Evolutionary conservation across 2,329 filamentous ascomycete genomes (phyloP), one percentile per base, ranked within the genome.

Genomic region (Xylariaceae sp.): DNA sequence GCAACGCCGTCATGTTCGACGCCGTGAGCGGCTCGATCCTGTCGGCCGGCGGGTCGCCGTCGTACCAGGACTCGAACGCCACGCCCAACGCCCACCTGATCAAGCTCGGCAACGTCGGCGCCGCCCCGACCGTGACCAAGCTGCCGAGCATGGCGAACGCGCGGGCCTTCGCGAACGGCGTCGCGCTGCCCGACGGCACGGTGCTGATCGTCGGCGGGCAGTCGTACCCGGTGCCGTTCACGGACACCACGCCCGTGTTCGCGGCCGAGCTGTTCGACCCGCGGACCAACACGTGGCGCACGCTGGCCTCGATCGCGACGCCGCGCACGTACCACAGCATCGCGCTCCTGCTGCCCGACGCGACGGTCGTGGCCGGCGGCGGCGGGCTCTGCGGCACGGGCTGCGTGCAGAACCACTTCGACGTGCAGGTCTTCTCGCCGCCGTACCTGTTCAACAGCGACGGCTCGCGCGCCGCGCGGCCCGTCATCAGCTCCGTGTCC

Each of bases 1-100:
- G 79, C 8, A 75, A 72, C 44, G 75, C 75, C 4, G 72, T 78
- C 50, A 81, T 83, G 78, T 82, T 77, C 58, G 80, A 83, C 59
- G 78, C 79, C 37, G 65, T 69, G 0, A 64, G 61, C 4, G 80
- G 80, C 21, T 78, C 79, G 61, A 81, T 83, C 21, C 69, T 82
- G 6, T 75, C 77, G 0, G 67, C 73, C 6, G 80, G 81, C 32
- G 81, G 80, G 8, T 70, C 75, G 1, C 66, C 72, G 0, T 65
- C 70, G 35, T 82, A 81, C 60, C 66, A 73, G 21, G 59, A 72
- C 46, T 70, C 68, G 8, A 42, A 62, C 8, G 74, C 74, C 1
- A 74, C 74, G 1, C 65, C 61, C 9, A 75, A 74, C 53, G 75
- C 78, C 0, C 72, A 78, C 59, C 54, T 80, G 44, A 77, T 81